Evolutionary conservation across 2,329 filamentous ascomycete species (phyloP), one percentile per base, ranked within the genome.

Genomic region (Exutisphaerella laricina): DNA sequence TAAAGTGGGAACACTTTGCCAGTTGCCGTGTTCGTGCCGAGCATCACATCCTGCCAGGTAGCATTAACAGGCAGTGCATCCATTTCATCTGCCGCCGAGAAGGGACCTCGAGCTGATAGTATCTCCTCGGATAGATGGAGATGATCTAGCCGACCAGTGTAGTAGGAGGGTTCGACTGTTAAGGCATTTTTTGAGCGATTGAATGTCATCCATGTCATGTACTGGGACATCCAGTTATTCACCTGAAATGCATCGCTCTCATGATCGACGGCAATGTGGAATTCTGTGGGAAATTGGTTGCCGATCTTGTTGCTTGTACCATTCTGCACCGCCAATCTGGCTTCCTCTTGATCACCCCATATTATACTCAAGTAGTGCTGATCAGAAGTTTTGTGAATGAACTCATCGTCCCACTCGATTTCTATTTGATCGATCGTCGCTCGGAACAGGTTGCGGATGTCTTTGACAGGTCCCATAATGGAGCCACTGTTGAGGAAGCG

Each of bases 1-100:
- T 49, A 47, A 12, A 55, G 28, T 0, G 49, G 48, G 38, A 53
- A 55, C 1, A 41, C 39, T 22, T 39, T 28, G 16, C 41, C 37
- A 1, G 46, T 53, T 10, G 54, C 46, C 18, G 41, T 25, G 14
- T 56, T 55, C 5, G 46, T 48, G 14, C 54, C 54, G 4, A 56
- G 39, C 14, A 49, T 39, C 8, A 50, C 36, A 7, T 53, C 46
- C 5, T 35, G 10, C 52, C 54, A 56, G 12, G 29, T 25, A 25
- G 22, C 9, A 3, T 17, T 17, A 7, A n/a, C 16, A 5, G 48
- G 48, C 10, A 50, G 32, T 21, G 13, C 14, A 8, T 17, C 18
- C 2, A 10, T 17, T 16, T 21, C 13, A 9, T 33, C 14, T 4
- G 25, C 36, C 12, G 21, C 21, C 8, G 37, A 26, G n/a, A 41